Conservation (phyloP, 2,329 filamentous ascomycete species). For the Xylaria sp. region DNA sequence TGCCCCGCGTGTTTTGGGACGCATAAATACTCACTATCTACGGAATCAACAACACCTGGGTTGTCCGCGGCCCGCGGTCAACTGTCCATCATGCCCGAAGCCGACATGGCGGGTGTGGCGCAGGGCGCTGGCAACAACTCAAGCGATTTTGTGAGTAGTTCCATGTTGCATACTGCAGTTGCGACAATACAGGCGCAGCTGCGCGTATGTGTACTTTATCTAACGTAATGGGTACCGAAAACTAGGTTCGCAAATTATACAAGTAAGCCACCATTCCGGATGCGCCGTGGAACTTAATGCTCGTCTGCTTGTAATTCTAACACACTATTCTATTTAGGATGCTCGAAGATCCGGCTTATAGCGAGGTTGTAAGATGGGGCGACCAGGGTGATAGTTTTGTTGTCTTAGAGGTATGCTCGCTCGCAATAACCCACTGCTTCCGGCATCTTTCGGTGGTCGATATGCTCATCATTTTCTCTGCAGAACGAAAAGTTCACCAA, state of each 20-base stretch:
- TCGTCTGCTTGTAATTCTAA: slow-evolving; percentile 31
- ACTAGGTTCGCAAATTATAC: slow-evolving; percentile 94
- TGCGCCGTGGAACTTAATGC: slow-evolving; percentile 24
- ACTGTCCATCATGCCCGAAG: slow-evolving; percentile 43
- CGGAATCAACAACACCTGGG: slow-evolving; percentile 16
- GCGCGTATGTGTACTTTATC: slow-evolving; percentile 35
- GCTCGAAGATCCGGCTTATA: slow-evolving; percentile 93
- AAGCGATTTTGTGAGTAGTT: slow-evolving; percentile 85
- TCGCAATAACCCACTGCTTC: background rate
- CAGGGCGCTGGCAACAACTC: slow-evolving; percentile 72
- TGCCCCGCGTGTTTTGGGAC: slow-evolving; percentile 7
- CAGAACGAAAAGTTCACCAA: slow-evolving; percentile 95
- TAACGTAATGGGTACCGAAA: slow-evolving; percentile 35
- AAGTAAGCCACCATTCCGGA: slow-evolving; percentile 66
- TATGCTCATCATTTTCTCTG: slow-evolving; percentile 30
- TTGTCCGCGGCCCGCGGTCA: slow-evolving; percentile 20
- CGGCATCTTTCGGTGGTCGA: background rate
- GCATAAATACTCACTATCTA: slow-evolving; percentile 16
- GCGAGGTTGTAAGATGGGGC: slow-evolving; percentile 93
- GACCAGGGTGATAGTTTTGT: slow-evolving; percentile 96
- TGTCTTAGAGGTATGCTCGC: slow-evolving; percentile 79
- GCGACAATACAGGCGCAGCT: slow-evolving; percentile 31
- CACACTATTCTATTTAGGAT: slow-evolving; percentile 66
- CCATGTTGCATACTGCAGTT: slow-evolving; percentile 9
- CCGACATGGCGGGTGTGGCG: slow-evolving; percentile 45